A percentile compares a stretch with the other conserved stretches of the same genome.
Evolutionary conservation across 1,284 basidiomycete genomes (phyloP).

Genomic region (Ganoderma boninense): DNA sequence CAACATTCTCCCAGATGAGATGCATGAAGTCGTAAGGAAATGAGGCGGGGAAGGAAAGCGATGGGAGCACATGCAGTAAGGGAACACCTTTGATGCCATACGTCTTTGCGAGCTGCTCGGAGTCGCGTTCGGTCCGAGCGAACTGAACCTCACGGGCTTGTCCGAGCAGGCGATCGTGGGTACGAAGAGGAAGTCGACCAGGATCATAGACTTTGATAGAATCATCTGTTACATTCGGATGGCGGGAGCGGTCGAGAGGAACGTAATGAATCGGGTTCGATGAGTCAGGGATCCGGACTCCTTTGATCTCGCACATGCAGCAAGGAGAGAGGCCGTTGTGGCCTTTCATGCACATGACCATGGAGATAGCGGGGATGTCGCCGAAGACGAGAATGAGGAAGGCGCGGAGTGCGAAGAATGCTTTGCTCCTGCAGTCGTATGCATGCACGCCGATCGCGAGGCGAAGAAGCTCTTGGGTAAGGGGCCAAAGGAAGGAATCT

Average conservation of each 20-base stretch:
- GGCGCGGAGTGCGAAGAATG: slow-evolving; percentile 45
- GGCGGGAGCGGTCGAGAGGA: slow-evolving; percentile 37
- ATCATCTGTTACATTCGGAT: slow-evolving; percentile 13
- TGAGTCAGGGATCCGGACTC: slow-evolving; percentile 39
- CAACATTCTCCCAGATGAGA: slow-evolving; percentile 50
- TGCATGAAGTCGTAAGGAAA: slow-evolving; percentile 61
- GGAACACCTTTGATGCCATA: slow-evolving; percentile 53
- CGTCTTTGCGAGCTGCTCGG: slow-evolving; percentile 39
- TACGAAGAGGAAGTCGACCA: slow-evolving; percentile 46
- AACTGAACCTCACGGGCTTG: slow-evolving; percentile 46
- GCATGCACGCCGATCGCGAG: slow-evolving; percentile 46
- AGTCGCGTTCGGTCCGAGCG: slow-evolving; percentile 34
- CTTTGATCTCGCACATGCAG: slow-evolving; percentile 51
- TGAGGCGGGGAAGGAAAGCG: slow-evolving; percentile 48
- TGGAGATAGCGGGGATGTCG: slow-evolving; percentile 47
- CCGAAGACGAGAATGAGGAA: slow-evolving; percentile 50
- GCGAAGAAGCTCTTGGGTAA: slow-evolving; percentile 46
- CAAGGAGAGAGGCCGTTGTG: slow-evolving; percentile 54
- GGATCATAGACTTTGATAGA: slow-evolving; percentile 42
- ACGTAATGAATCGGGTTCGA: slow-evolving; percentile 45
- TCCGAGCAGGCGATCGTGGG: slow-evolving; percentile 42
- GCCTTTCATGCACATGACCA: slow-evolving; percentile 49
- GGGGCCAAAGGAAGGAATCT: slow-evolving; percentile 51
- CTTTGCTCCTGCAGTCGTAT: slow-evolving; percentile 39
- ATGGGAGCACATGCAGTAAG: slow-evolving; percentile 43